Base-by-base conservation (phyloP, 176 grass and related monocot species). In the Rhynchospora pubera region DNA sequence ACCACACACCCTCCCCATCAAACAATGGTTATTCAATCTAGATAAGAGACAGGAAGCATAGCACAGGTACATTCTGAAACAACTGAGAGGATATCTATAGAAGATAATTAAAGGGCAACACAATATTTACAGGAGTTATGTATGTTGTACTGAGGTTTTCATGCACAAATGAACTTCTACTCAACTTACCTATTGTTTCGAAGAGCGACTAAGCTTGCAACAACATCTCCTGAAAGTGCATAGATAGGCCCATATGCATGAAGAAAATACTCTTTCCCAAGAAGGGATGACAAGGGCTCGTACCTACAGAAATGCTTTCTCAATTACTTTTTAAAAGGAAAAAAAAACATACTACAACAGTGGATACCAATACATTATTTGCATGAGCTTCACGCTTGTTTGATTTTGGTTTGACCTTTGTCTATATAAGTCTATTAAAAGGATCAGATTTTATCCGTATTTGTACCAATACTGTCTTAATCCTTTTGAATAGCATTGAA, bases 191-290 rank as follows among this genome's bases (percentile, higher is more conserved):
- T 99, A 85, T 99, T 95, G 82, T 99, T 99, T 84, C 70, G 93
- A 76, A 99, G 83, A 15, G 89, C 89, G 82, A 93, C 89, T 83
- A 99, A 93, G 80, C 91, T 95, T 86, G 89, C 89, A 69, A 99
- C 96, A n/a, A 99, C 96, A 80, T 99, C 96, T 61, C 87, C 90
- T 81, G 96, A 99, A 82, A 99, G 88, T 80, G 96, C 96, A 91
- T 99, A 99, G 79, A 99, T 99, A 71, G 96, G 96, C 22, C 96
- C 96, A 57, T 99, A 99, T 46, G 92, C 96, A 84, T 99, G 96
- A 65, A 99, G 91, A 74, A 99, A 99, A 62, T 99, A 99, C 83
- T 95, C 96, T 0, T 82, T 93, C 81, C 96, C 96, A 16, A 99
- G 93, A 83, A 99, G 87, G 82, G 81, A 85, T 32, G 92, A 91